phyloP scores from a whole-genome alignment of 306 rosid genomes.

The Lathyrus aphaca region DNA sequence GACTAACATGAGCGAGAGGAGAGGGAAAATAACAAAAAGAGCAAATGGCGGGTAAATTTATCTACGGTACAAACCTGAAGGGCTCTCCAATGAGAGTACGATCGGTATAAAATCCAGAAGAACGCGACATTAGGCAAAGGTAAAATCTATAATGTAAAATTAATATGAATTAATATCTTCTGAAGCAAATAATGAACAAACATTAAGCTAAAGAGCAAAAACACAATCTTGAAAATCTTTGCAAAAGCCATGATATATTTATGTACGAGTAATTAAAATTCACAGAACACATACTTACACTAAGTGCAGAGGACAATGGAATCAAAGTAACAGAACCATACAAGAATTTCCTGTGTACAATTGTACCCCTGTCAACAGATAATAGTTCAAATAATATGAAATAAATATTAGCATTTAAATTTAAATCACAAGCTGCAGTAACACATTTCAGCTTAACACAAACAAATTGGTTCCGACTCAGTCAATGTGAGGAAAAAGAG shows the following conservation, averaged over 20 bases:
- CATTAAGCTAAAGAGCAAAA: slow-evolving; percentile 22
- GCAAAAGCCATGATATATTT: slow-evolving; percentile 4
- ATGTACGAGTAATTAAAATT: slow-evolving; percentile 1
- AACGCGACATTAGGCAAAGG: slow-evolving; percentile 91
- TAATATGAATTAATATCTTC: slow-evolving; percentile 22
- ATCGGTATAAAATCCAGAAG: slow-evolving; percentile 84
- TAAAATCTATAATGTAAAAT: slow-evolving; percentile 64
- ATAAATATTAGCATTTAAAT: slow-evolving; percentile 33
- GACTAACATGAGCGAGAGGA: slow-evolving; percentile 20
- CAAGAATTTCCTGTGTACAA: slow-evolving; percentile 73
- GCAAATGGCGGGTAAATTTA: slow-evolving; percentile 21
- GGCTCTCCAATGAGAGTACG: slow-evolving; percentile 96
- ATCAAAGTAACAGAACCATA: slow-evolving; percentile 75
- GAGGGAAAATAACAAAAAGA: slow-evolving; percentile 14
- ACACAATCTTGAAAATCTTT: neutral
- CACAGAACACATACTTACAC: slow-evolving; percentile 65
- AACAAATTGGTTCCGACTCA: slow-evolving; percentile 1
- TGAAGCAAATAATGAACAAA: slow-evolving; percentile 19
- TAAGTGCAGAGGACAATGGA: slow-evolving; percentile 72
- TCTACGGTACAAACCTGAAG: slow-evolving; percentile 57
- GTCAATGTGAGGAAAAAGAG: neutral
- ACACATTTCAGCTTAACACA: slow-evolving; percentile 15
- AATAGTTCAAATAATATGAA: slow-evolving; percentile 28
- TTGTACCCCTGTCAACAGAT: slow-evolving; percentile 68
- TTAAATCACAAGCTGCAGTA: slow-evolving; percentile 23